A percentile compares a stretch with the other conserved stretches of the same genome.
Evolutionary conservation across 306 rosid genomes (phyloP).

Genomic region (Cotoneaster glaucophyllus): DNA sequence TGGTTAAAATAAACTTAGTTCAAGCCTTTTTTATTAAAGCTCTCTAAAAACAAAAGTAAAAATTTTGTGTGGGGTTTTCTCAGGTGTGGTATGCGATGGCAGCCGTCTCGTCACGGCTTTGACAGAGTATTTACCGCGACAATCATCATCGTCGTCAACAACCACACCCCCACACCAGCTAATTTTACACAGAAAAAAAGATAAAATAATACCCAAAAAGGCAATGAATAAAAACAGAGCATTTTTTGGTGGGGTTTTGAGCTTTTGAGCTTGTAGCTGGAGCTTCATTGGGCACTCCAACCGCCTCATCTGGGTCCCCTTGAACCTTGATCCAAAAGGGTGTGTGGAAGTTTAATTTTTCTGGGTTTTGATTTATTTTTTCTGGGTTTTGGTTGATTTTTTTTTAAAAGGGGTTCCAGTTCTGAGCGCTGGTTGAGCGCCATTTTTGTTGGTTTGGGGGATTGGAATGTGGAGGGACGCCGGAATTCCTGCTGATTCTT

Average conservation of each 20-base stretch:
- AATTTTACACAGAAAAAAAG: not conserved
- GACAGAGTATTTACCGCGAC: slow-evolving; percentile 17
- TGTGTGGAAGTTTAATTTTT: slow-evolving; percentile 14
- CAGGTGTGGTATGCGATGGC: slow-evolving; percentile 12
- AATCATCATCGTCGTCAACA: not conserved
- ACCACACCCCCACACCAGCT: not conserved
- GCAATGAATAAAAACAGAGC: not conserved
- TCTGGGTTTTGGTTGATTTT: slow-evolving; percentile 34
- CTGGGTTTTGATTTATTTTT: slow-evolving; percentile 30
- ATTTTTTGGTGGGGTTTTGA: not conserved
- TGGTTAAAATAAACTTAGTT: no score
- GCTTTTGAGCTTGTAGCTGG: slow-evolving; percentile 12
- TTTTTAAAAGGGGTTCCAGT: slow-evolving; percentile 27
- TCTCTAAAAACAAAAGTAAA: not conserved
- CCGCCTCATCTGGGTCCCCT: slow-evolving; percentile 43
- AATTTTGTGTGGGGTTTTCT: slow-evolving; percentile 11
- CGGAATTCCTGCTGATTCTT: slow-evolving; percentile 88
- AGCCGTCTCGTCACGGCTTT: slow-evolving; percentile 16
- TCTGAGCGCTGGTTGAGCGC: slow-evolving; percentile 8
- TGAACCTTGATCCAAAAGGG: slow-evolving; percentile 23
- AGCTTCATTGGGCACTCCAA: slow-evolving; percentile 23
- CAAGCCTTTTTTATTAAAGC: no score
- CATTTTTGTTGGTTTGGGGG: not conserved
- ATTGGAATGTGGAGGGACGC: slow-evolving; percentile 84
- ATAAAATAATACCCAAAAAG: not conserved